Evolutionary conservation across 176 grass and related monocot species (phyloP).

Genomic region (Rhynchospora pubera): DNA sequence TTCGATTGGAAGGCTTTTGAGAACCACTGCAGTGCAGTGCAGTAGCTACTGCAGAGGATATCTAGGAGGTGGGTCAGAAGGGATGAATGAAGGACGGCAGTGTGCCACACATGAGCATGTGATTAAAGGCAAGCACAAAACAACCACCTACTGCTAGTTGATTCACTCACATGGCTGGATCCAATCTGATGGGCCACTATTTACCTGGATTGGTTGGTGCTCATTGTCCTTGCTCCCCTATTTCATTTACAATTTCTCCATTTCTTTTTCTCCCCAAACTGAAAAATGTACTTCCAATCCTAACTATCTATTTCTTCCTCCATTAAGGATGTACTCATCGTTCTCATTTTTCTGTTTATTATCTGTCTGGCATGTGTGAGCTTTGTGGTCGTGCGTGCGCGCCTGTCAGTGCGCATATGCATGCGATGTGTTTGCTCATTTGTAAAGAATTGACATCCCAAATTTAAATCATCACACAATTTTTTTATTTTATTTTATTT

Average conservation of each 20-base stretch:
- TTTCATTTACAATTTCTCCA: not conserved
- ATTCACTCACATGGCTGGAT: conserved; percentile 16
- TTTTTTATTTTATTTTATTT: no score
- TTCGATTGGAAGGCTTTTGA: no score
- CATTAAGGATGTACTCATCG: not conserved
- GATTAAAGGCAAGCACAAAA: conserved; percentile 11
- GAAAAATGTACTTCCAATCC: not conserved
- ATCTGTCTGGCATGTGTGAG: not conserved
- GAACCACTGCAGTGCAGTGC: no score
- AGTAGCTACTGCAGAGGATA: no score
- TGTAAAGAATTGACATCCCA: not conserved
- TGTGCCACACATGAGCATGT: conserved; percentile 12
- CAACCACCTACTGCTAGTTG: not conserved
- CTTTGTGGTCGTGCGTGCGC: no score
- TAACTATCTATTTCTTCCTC: not conserved
- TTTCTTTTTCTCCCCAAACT: not conserved
- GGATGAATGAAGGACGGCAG: not conserved
- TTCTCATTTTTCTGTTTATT: not conserved
- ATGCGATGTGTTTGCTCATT: no score
- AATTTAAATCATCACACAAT: not conserved
- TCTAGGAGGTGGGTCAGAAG: not conserved
- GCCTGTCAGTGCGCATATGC: not conserved
- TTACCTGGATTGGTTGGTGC: not conserved
- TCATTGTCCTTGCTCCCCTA: not conserved
- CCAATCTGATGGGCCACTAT: conserved; percentile 8